Evolutionary conservation across 2,329 filamentous ascomycete species (phyloP), one percentile per base, ranked within the genome.

Genomic region (Blumeria hordei): DNA sequence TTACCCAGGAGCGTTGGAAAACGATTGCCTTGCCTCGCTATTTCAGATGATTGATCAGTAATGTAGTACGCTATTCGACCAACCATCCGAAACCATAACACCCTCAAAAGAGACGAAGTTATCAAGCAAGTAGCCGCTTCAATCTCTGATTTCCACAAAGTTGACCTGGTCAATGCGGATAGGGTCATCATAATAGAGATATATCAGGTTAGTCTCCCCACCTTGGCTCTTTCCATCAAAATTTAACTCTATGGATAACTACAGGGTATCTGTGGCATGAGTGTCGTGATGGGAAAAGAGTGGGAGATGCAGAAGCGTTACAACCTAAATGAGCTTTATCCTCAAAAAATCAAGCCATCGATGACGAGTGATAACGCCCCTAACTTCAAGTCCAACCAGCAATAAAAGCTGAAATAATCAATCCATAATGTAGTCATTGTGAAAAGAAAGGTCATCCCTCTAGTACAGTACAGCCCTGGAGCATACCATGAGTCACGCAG

Each of bases 101-200:
- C 73, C 3, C 72, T 90, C 58, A 81, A 76, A 60, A 76, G 84
- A 57, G 76, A 81, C 59, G 71, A 71, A 16, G 72, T 90, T 52
- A 90, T 92, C 66, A 77, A 81, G 62, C 76, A 75, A 59, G 74
- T 90, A 59, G 85, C 65, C 33, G 59, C 57, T 12, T 59, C 56
- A 12, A 63, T 66, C 39, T 60, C 84, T 4, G 69, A 71, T 41
- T 69, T 80, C 41, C 85, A 92, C 68, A 83, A 80, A 62, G 86
- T 92, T 57, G 79, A 88, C 62, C 74, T 93, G n/a, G 76, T 73
- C 51, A 75, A 73, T n/a, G 84, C 85, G 36, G 84, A 90, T 68
- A 78, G 85, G 64, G 77, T 88, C 35, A 81, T 92, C 60, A 69
- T 90, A 58, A 78, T 92, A 56, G 85, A 92, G 62, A 75, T 92